Base-by-base conservation (phyloP, 441 rosid species). In the Pelargonium myrrhifolium region DNA sequence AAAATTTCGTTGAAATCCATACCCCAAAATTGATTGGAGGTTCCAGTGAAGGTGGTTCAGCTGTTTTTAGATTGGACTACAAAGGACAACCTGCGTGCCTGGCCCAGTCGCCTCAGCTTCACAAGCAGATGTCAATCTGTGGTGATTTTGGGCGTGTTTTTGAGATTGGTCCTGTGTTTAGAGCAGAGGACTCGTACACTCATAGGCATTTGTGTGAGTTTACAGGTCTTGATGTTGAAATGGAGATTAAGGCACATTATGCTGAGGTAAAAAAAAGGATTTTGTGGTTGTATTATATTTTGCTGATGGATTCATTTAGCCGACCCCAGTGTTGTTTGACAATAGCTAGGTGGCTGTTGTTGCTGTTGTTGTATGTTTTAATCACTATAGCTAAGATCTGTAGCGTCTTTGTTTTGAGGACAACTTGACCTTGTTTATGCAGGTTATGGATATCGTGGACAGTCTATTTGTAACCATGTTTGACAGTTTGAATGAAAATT, bases 1-100 rank as follows among this genome's bases (percentile, higher is more conserved):
- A 84, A 76, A 79, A 51, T 15, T 93, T 93, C 76, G 73, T 82
- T 64, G 93, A 81, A 81, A 85, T 93, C 72, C 88, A 87, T 78
- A 87, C 97, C 2, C 98, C 97, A 0, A 91, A 91, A 75, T 22
- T 91, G 71, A 83, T 83, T 53, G 97, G 82, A 53, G 96, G 98
- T 47, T 82, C 89, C 21, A 93, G 97, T 77, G 98, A 91, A 80
- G 98, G 97, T 45, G 98, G 97, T 68, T 81, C 98, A 79, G 90
- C 95, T 77, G 96, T 93, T 15, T 93, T 94, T 85, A 79, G 67
- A 75, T 74, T 94, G 76, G 94, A 92, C 20, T 92, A 92, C 83
- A 89, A 88, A 74, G 93, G 98, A 55, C 87, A 78, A 56, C 78
- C 89, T 40, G 98, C 95, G 8, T 92, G 91, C 81, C 72, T 89